These are phyloP conservation scores for Oxyria digyna DNA, from an alignment of 148 eudicot species.

Conservation along the genomic window DNA sequence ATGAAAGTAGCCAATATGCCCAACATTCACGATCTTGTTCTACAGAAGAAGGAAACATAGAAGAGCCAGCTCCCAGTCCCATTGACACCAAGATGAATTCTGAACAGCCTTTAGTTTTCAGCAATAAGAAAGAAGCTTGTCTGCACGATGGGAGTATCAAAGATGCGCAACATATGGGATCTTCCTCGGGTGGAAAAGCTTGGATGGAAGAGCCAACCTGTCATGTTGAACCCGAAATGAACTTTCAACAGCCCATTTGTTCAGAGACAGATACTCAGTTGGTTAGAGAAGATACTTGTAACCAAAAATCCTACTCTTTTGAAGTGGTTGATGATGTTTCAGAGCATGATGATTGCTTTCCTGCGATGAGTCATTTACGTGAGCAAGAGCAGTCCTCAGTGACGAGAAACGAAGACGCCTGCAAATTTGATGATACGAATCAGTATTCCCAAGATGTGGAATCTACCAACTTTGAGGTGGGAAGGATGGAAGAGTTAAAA, in stretches of 20 bases:
- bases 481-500: neutral
- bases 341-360: slow-evolving; percentile 1
- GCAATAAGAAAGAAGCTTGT: neutral
- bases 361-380: neutral
- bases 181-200: neutral
- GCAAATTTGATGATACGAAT: neutral
- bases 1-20: neutral
- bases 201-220: neutral
- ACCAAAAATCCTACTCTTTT: neutral
- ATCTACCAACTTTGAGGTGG: neutral
- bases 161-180: neutral
- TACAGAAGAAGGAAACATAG: neutral
- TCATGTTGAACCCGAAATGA: slow-evolving; percentile 11
- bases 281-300: slow-evolving; percentile 16
- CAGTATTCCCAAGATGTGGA: neutral
- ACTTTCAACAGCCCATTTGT: slow-evolving; percentile 11
- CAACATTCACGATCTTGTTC: neutral
- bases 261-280: slow-evolving; percentile 10
- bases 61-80: neutral
- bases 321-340: neutral
- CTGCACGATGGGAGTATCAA: neutral
- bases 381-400: slow-evolving; percentile 2
- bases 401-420: slow-evolving; percentile 20
- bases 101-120: slow-evolving; percentile 10
- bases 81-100: slow-evolving; percentile 14